Evolutionary conservation across 495 filamentous ascomycete species (phyloP).

Genomic region (Penicillium coprophilum): DNA sequence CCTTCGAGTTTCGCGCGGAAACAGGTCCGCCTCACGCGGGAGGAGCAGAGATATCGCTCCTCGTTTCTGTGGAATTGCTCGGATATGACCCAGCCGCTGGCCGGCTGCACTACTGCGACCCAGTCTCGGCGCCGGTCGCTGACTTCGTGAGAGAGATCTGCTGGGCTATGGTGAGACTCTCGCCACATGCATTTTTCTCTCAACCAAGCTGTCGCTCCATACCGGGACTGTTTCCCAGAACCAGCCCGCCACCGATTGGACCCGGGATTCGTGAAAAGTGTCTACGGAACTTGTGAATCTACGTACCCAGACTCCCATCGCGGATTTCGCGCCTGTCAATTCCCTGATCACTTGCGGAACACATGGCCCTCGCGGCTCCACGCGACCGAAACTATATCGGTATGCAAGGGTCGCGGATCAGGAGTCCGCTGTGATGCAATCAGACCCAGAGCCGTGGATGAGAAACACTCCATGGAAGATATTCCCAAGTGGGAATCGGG

Average conservation of each 20-base stretch:
- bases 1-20: slow-evolving; percentile 34
- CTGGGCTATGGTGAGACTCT: background rate
- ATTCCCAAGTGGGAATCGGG: background rate
- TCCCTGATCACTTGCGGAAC: background rate
- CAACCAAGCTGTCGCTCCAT: background rate
- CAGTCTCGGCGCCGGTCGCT: slow-evolving; percentile 29
- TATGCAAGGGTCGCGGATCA: slow-evolving; percentile 10
- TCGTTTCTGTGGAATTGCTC: slow-evolving; percentile 29
- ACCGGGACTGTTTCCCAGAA: background rate
- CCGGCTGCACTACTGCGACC: slow-evolving; percentile 15
- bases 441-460: background rate
- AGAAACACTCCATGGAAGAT: background rate
- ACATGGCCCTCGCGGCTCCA: background rate
- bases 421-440: slow-evolving; percentile 5
- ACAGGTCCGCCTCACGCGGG: slow-evolving; percentile 34
- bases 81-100: slow-evolving; percentile 27
- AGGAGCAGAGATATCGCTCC: slow-evolving; percentile 34
- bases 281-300: background rate
- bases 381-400: slow-evolving; percentile 5
- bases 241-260: background rate
- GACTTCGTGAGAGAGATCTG: slow-evolving; percentile 22
- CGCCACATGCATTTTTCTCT: background rate
- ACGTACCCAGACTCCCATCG: background rate
- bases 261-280: background rate
- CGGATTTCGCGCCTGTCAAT: background rate